These are phyloP conservation scores for Cubamyces lactineus DNA, from an alignment of 768 basidiomycete species.

Conservation along the genomic window DNA sequence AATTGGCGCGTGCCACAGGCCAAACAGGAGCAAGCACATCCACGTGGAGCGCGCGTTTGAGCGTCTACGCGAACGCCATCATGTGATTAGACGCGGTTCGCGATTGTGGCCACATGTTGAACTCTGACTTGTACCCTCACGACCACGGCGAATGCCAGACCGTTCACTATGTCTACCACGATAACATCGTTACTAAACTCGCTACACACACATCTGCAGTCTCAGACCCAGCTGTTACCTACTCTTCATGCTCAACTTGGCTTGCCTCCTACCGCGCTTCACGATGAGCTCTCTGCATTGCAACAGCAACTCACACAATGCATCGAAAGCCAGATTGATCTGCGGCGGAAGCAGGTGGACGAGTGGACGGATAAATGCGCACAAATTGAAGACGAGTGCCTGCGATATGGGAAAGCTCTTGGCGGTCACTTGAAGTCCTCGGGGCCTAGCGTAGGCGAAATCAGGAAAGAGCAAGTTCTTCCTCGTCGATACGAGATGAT, in stretches of 20 bases:
- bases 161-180: constrained; percentile 66
- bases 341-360: constrained; percentile 76
- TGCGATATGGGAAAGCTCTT: constrained; percentile 67
- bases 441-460: constrained; percentile 65
- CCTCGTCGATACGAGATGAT: constrained; percentile 73
- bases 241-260: constrained; percentile 85
- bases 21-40: constrained; percentile 6
- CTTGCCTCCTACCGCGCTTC: constrained; percentile 75
- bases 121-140: constrained; percentile 16
- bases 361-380: constrained; percentile 68
- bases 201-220: constrained; percentile 74
- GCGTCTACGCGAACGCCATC: constrained; percentile 20
- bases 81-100: constrained; percentile 30
- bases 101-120: constrained; percentile 19
- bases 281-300: constrained; percentile 76
- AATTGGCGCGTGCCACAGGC: constrained; percentile 17
- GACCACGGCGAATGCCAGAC: constrained; percentile 13
- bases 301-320: constrained; percentile 76
- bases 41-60: constrained; percentile 10
- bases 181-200: constrained; percentile 75
- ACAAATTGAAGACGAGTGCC: constrained; percentile 62
- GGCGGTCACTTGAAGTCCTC: constrained; percentile 73
- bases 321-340: constrained; percentile 73
- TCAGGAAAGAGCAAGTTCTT: constrained; percentile 71
- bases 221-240: constrained; percentile 82